These are phyloP conservation scores for Neurospora pannonica DNA, from an alignment of 495 filamentous ascomycete genomes.

Conservation along the genomic window DNA sequence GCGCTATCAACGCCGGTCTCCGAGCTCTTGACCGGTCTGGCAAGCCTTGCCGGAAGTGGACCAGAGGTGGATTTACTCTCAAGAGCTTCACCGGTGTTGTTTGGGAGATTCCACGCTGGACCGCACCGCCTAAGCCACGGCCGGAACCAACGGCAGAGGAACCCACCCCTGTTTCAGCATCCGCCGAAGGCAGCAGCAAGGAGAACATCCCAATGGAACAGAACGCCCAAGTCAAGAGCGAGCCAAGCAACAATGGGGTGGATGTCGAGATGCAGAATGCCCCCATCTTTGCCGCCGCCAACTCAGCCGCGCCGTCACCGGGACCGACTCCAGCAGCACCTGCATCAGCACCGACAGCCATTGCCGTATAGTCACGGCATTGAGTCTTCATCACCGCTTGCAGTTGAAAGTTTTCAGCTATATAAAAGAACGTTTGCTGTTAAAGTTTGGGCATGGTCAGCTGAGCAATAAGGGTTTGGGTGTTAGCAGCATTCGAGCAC, in stretches of 20 bases:
- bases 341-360: not conserved
- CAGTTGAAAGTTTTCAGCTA: not conserved
- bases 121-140: slow-evolving; percentile 50
- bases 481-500: not conserved
- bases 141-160: slow-evolving; percentile 25
- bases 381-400: not conserved
- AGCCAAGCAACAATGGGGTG: slow-evolving; percentile 55
- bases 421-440: not conserved
- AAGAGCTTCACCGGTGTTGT: slow-evolving; percentile 88
- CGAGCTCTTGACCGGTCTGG: slow-evolving; percentile 86
- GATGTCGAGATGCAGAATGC: slow-evolving; percentile 38
- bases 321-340: slow-evolving; percentile 4
- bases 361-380: not conserved
- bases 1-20: slow-evolving; percentile 93
- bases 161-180: slow-evolving; percentile 27
- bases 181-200: slow-evolving; percentile 64
- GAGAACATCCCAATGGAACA: slow-evolving; percentile 46
- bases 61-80: slow-evolving; percentile 66
- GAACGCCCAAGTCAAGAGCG: slow-evolving; percentile 59
- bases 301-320: slow-evolving; percentile 32
- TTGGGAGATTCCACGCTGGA: slow-evolving; percentile 83
- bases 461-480: not conserved
- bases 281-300: slow-evolving; percentile 28
- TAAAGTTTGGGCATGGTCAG: not conserved
- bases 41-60: slow-evolving; percentile 86